Conservation (phyloP, 257 asterid species). For the Salvia hispanica region DNA sequence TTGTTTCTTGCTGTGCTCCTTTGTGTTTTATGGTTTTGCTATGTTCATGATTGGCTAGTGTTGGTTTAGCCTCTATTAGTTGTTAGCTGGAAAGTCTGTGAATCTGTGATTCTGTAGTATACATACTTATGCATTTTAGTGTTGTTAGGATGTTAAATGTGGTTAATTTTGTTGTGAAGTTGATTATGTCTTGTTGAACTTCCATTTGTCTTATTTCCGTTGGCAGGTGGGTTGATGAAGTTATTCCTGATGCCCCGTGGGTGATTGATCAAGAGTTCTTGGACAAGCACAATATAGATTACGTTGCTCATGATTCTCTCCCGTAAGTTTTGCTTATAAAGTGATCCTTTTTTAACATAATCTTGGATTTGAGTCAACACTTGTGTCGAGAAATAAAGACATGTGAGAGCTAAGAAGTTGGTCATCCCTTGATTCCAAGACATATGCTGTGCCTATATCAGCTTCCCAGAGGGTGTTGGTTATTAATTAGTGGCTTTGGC, state of each 20-base stretch:
- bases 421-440: neutral
- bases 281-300: constrained; percentile 82
- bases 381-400: neutral
- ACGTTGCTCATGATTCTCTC: constrained; percentile 93
- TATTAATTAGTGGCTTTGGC: neutral
- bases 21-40: neutral
- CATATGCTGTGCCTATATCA: neutral
- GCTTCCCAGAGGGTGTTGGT: neutral
- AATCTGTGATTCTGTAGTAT: constrained; percentile 10
- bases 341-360: neutral
- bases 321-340: constrained; percentile 62
- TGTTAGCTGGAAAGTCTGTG: constrained; percentile 9
- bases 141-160: constrained; percentile 2
- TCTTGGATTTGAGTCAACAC: constrained; percentile 7
- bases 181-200: neutral
- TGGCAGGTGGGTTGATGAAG: constrained; percentile 99
- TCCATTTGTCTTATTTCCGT: constrained; percentile 14
- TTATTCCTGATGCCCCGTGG: constrained; percentile 98
- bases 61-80: neutral
- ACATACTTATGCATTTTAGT: neutral
- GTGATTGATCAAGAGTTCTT: constrained; percentile 86
- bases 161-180: neutral
- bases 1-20: constrained; percentile 27
- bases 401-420: neutral
- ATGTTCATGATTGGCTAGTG: constrained; percentile 3